Evolutionary conservation across 1,284 basidiomycete genomes (phyloP), one percentile per base, ranked within the genome.

Genomic region (Rugosomyces carneus): DNA sequence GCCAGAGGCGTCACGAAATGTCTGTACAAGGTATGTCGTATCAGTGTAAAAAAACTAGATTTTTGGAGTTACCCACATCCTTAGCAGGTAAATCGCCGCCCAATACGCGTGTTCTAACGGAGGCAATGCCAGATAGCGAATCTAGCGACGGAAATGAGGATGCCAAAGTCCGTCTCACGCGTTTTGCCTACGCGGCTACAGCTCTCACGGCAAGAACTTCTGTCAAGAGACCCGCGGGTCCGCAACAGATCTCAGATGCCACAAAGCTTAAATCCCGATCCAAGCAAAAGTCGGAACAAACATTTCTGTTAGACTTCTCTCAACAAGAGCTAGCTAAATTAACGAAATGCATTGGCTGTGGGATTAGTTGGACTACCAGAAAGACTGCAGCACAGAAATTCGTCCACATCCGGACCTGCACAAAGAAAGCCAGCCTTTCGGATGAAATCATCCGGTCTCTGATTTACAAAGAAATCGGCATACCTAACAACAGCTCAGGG

Each of bases 321-420:
- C 70, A 75, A 31, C 42, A 60, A 1, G 67, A 80, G 19, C 58
- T 88, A 9, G 58, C 58, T 1, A 68, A 57, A 15, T 57, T 89
- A 1, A 58, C 64, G 9, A 77, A 68, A 53, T 90, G 87, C 53
- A 69, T 88, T 37, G 71, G 73, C 38, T 91, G 88, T 55, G 73
- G 78, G 31, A 58, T 73, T 8, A 60, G 63, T 0, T 91, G 87
- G 87, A 88, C 84, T 1, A 63, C 73, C 5, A 69, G 75, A 42
- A 91, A 91, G 60, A 73, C 74, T 5, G 64, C 66, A 13, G 53
- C 62, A 9, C 74, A 84, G 53, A 89, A 89, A 59, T 61, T 76
- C 55, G 58, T 68, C 1, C 88, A 91, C 57, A 75, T 91, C 18
- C 70, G 72, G 41, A 63, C 70, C 1, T 91, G 88, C 58, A 77